phyloP scores from a whole-genome alignment of 2,329 filamentous ascomycete genomes.

The Colletotrichum camelliae region DNA sequence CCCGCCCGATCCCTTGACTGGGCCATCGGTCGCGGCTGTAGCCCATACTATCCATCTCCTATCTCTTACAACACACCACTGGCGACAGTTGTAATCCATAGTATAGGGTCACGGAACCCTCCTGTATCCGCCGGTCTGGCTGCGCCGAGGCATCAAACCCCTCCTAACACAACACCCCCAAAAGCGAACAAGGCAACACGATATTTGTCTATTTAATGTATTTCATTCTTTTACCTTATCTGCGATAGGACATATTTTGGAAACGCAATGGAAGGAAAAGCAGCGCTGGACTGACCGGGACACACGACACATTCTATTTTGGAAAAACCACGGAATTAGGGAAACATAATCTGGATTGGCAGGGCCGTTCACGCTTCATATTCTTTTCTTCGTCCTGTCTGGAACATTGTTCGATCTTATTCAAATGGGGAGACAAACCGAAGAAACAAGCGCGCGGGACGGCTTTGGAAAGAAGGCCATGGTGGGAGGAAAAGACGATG shows the following conservation, averaged over 20 bases:
- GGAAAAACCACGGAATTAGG: not conserved
- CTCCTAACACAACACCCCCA: not conserved
- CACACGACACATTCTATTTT: not conserved
- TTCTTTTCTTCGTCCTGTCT: not conserved
- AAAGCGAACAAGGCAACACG: not conserved
- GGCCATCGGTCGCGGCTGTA: not conserved
- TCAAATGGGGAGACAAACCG: not conserved
- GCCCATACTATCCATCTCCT: not conserved
- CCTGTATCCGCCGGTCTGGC: conserved; percentile 1
- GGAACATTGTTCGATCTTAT: not conserved
- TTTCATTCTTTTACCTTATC: not conserved
- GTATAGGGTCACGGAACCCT: not conserved
- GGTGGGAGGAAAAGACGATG: not conserved
- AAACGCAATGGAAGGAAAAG: not conserved
- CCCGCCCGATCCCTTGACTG: not conserved
- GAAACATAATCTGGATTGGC: conserved; percentile 13
- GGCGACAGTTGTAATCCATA: conserved; percentile 1
- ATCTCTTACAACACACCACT: not conserved
- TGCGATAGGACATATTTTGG: not conserved
- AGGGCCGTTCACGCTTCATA: conserved; percentile 7
- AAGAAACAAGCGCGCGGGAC: not conserved
- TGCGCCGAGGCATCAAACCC: not conserved
- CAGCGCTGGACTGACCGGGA: conserved; percentile 3
- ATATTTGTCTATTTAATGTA: not conserved
- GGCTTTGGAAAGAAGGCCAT: not conserved